phyloP scores from a whole-genome alignment of 495 filamentous ascomycete species.

The Massariosphaeria phaeospora region DNA sequence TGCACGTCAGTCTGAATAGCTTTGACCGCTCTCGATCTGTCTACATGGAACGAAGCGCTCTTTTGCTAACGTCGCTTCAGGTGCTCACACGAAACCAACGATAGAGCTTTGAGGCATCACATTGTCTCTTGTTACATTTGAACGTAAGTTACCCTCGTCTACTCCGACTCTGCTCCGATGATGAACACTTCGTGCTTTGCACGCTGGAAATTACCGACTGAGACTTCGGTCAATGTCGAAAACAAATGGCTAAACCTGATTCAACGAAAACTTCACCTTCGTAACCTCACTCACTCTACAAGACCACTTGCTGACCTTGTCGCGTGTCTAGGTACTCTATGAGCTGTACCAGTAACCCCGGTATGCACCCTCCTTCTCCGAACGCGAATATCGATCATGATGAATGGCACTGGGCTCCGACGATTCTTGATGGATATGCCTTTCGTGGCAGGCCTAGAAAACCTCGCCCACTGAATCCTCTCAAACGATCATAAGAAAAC shows the following conservation, averaged over 20 bases:
- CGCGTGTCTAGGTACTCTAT: background rate
- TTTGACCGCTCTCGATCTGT: background rate
- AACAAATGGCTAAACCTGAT: conserved; percentile 92
- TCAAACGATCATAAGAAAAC: background rate
- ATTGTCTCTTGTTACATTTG: background rate
- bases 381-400: conserved; percentile 51
- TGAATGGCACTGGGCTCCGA: conserved; percentile 99
- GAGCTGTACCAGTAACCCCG: no score
- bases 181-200: conserved; percentile 76
- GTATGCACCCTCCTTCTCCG: conserved; percentile 12
- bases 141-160: background rate
- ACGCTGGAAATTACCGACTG: conserved; percentile 99
- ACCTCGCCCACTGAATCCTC: conserved; percentile 93
- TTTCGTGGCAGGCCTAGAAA: conserved; percentile 99
- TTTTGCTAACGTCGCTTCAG: background rate
- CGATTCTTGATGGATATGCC: conserved; percentile 79
- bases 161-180: conserved; percentile 44
- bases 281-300: background rate
- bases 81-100: background rate
- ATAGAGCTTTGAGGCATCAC: background rate
- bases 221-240: conserved; percentile 74
- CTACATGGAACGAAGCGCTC: background rate
- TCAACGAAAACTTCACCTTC: conserved; percentile 29
- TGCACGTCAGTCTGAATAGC: conserved; percentile 97
- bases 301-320: background rate